A percentile compares a stretch with the other conserved stretches of the same genome.
Evolutionary conservation across 2,329 filamentous ascomycete species (phyloP).

Genomic region (Venturia oleaginea): DNA sequence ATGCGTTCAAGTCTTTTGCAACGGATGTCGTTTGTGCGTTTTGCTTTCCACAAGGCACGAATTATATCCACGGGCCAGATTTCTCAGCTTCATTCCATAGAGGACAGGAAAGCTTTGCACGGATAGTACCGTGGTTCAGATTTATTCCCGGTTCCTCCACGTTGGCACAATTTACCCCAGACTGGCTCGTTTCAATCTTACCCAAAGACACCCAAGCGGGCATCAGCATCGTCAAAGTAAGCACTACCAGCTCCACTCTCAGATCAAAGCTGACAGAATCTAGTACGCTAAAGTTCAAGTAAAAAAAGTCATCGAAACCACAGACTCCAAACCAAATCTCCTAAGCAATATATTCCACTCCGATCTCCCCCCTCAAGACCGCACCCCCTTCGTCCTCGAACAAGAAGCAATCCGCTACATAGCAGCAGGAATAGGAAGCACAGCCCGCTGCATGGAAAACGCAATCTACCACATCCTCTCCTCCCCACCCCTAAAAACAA

Average conservation of each 20-base stretch:
- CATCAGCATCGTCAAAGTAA: not conserved
- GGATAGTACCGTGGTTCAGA: not conserved
- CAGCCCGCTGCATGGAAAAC: slow-evolving; percentile 9
- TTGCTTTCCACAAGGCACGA: not conserved
- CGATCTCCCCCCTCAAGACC: not conserved
- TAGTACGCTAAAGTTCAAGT: not conserved
- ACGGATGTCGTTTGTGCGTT: not conserved
- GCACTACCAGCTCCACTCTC: not conserved
- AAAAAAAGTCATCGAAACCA: not conserved
- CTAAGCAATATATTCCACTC: not conserved
- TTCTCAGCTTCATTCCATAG: not conserved
- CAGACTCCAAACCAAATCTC: not conserved
- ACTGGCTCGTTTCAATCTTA: not conserved
- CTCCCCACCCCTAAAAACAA: not conserved
- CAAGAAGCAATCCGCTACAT: not conserved
- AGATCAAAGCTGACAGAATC: not conserved
- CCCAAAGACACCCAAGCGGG: not conserved
- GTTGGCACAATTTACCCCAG: not conserved
- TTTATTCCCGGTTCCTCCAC: not conserved
- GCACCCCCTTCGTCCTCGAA: not conserved
- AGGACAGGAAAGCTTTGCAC: not conserved
- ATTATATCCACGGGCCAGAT: not conserved
- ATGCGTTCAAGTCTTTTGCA: not conserved
- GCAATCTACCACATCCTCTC: slow-evolving; percentile 15
- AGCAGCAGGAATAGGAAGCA: not conserved